Evolutionary conservation across 2,329 filamentous ascomycete genomes (phyloP).

Genomic region (Verticillium nubilum): DNA sequence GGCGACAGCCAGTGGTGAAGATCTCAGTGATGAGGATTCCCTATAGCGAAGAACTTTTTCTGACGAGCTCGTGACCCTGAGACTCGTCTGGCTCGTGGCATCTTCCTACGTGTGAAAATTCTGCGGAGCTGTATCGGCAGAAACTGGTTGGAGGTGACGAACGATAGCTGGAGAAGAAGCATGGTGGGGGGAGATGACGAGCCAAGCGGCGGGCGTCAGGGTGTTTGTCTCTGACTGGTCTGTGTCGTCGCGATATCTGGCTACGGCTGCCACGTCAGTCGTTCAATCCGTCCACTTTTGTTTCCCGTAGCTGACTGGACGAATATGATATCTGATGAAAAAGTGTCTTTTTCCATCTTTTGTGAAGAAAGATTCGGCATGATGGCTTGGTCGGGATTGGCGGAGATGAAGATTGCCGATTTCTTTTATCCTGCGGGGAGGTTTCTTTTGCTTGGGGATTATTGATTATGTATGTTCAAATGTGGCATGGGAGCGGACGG

Average conservation of each 20-base stretch:
- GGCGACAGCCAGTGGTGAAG: neutral
- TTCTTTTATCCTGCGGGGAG: neutral
- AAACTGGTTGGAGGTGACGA: neutral
- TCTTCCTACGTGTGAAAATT: neutral
- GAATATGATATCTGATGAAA: no score
- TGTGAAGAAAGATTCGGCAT: neutral
- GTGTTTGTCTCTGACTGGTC: neutral
- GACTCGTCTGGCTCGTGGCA: neutral
- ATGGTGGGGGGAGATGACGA: neutral
- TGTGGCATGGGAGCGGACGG: neutral
- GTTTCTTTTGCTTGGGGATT: neutral
- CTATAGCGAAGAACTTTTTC: neutral
- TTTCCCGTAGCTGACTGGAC: no score
- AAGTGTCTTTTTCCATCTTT: neutral
- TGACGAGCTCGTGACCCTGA: neutral
- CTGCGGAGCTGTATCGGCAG: neutral
- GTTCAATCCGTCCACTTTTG: no score
- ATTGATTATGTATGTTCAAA: neutral
- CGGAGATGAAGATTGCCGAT: neutral
- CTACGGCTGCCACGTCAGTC: neutral
- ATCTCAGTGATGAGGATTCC: no score
- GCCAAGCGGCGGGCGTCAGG: neutral
- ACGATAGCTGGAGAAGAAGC: neutral
- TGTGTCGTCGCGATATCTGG: neutral
- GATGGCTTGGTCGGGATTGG: neutral